Evolutionary conservation across 805 yeast species (phyloP).

Genomic region (Tetrapisispora fleetii): DNA sequence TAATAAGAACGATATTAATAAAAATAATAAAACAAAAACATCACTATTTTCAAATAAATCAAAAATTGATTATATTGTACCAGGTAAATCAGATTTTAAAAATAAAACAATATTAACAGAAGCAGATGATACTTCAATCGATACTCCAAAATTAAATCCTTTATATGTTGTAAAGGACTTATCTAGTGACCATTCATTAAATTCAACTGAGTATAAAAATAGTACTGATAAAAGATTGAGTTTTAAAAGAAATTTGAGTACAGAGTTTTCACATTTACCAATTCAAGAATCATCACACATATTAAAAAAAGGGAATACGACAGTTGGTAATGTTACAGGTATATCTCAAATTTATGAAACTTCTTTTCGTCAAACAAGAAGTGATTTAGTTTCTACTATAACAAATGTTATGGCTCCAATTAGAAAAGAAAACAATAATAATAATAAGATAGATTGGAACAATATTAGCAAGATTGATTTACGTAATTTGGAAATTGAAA

Average conservation of each 20-base stretch:
- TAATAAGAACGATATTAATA: neutral
- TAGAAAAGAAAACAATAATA: conserved; percentile 4
- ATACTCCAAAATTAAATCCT: conserved; percentile 19
- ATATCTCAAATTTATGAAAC: conserved; percentile 13
- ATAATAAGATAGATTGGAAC: conserved; percentile 8
- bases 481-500: conserved; percentile 6
- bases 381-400: conserved; percentile 17
- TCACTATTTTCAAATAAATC: neutral
- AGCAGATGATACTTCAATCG: conserved; percentile 19
- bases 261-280: neutral
- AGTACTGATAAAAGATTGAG: neutral
- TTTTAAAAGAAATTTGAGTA: neutral
- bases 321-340: conserved; percentile 10
- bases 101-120: neutral
- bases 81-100: too few species aligned
- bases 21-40: neutral
- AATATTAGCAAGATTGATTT: conserved; percentile 9
- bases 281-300: conserved; percentile 2
- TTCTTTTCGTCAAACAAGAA: conserved; percentile 16
- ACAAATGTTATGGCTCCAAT: conserved; percentile 9
- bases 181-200: neutral
- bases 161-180: conserved; percentile 5
- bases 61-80: neutral
- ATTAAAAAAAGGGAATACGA: neutral
- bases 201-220: neutral